Percentiles rank a stretch among this genome's conserved stretches.
Evolutionary conservation across 192 early-diverging fungal species (phyloP).

Genomic region (Gamsiella multidivaricata): DNA sequence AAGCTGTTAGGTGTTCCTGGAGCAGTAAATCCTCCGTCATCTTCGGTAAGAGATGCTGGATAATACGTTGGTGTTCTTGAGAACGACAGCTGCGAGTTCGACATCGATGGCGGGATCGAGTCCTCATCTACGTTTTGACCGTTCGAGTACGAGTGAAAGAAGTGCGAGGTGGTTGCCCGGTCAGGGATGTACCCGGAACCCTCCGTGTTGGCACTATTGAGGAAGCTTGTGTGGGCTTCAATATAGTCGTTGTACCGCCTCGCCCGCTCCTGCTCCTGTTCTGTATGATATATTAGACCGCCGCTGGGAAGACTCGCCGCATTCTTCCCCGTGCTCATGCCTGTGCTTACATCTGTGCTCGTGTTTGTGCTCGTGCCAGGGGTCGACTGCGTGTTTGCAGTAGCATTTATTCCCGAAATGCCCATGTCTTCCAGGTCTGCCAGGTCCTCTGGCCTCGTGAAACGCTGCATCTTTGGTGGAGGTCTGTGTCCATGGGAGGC

Average conservation of each 20-base stretch:
- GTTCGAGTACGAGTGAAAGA: neutral
- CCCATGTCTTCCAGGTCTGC: constrained; percentile 6
- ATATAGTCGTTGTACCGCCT: constrained; percentile 27
- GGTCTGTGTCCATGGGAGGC: neutral
- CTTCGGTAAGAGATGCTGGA: constrained; percentile 22
- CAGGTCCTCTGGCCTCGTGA: constrained; percentile 21
- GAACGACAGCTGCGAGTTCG: too few relatives aligned
- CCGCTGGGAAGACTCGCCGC: too few relatives aligned
- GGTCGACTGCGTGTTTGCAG: neutral
- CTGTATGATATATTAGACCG: too few relatives aligned
- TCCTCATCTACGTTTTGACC: too few relatives aligned
- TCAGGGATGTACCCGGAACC: constrained; percentile 38
- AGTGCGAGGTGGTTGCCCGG: neutral
- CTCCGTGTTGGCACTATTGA: constrained; percentile 34
- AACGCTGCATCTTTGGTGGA: constrained; percentile 14
- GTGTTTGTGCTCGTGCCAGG: neutral
- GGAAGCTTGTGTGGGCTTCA: constrained; percentile 23
- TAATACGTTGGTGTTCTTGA: constrained; percentile 12
- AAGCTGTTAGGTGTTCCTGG: constrained; percentile 27
- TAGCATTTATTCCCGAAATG: neutral
- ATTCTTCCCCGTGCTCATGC: neutral
- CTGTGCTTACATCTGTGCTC: neutral
- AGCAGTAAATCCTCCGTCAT: constrained; percentile 11
- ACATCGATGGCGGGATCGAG: too few relatives aligned
- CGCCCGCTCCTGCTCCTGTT: constrained; percentile 5